Evolutionary conservation across 1,139 yeast species (phyloP).

Genomic region (Protomyces inundatus): DNA sequence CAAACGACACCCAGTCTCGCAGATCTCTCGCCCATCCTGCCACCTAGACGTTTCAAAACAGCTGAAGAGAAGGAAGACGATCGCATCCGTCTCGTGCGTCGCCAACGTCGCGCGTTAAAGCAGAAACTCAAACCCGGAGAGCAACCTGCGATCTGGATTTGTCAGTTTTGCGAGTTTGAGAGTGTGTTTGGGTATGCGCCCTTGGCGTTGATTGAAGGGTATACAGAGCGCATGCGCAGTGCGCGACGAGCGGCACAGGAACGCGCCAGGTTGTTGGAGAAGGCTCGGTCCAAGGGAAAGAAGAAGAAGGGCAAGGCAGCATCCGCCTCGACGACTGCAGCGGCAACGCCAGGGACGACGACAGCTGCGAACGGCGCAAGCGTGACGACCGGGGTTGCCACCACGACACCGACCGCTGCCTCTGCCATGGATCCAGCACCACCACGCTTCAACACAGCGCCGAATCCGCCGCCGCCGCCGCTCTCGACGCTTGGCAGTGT

Average conservation of each 20-base stretch:
- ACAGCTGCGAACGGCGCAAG: background rate
- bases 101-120: slow-evolving; percentile 8
- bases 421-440: background rate
- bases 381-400: background rate
- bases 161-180: slow-evolving; percentile 60
- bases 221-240: slow-evolving; percentile 43
- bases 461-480: background rate
- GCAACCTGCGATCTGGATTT: slow-evolving; percentile 35
- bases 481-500: background rate
- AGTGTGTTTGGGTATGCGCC: slow-evolving; percentile 54
- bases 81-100: slow-evolving; percentile 10
- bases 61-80: slow-evolving; percentile 12
- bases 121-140: slow-evolving; percentile 18
- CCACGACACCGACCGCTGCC: background rate
- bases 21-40: slow-evolving; percentile 4
- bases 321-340: background rate
- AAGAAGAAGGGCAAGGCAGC: slow-evolving; percentile 15
- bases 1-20: slow-evolving; percentile 20
- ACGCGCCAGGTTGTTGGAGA: slow-evolving; percentile 32
- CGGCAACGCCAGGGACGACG: background rate
- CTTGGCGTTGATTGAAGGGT: slow-evolving; percentile 47
- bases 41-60: slow-evolving; percentile 12
- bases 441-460: background rate
- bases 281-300: slow-evolving; percentile 32
- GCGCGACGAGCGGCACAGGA: slow-evolving; percentile 31